A percentile compares a stretch with the other conserved stretches of the same genome.
Evolutionary conservation across 768 basidiomycete genomes (phyloP).

Genomic region (Mycena leptocephala): DNA sequence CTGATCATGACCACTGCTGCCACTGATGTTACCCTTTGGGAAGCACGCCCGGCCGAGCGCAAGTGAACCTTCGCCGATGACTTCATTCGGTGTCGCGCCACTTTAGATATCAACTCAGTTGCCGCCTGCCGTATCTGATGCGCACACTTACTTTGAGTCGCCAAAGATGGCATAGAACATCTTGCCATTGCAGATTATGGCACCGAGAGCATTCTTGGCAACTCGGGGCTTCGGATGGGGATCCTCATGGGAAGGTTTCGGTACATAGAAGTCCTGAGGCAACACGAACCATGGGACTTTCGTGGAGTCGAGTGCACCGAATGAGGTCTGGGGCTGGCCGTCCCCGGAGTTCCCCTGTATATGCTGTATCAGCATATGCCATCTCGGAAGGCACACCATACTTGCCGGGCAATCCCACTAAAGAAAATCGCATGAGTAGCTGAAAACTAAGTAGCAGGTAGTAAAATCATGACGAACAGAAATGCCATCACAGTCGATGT

Average conservation of each 20-base stretch:
- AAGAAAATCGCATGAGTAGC: background rate
- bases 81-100: slow-evolving; percentile 2
- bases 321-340: background rate
- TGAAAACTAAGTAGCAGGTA: background rate
- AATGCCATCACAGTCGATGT: slow-evolving; percentile 19
- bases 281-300: slow-evolving; percentile 9
- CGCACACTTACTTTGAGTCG: slow-evolving; percentile 20
- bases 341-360: background rate
- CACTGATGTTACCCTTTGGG: slow-evolving; percentile 11
- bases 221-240: background rate
- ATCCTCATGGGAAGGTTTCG: background rate
- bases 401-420: background rate
- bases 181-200: slow-evolving; percentile 10
- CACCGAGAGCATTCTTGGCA: background rate
- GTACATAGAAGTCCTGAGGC: background rate
- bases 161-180: slow-evolving; percentile 22
- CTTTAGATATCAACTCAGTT: background rate
- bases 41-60: slow-evolving; percentile 24
- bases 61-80: slow-evolving; percentile 30
- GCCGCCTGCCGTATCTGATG: too few relatives aligned
- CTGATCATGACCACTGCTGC: slow-evolving; percentile 9
- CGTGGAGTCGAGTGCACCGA: slow-evolving; percentile 5
- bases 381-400: background rate
- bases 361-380: background rate
- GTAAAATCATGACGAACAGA: background rate